phyloP scores from a whole-genome alignment of 768 basidiomycete genomes.

The Wakefieldia striispora region DNA sequence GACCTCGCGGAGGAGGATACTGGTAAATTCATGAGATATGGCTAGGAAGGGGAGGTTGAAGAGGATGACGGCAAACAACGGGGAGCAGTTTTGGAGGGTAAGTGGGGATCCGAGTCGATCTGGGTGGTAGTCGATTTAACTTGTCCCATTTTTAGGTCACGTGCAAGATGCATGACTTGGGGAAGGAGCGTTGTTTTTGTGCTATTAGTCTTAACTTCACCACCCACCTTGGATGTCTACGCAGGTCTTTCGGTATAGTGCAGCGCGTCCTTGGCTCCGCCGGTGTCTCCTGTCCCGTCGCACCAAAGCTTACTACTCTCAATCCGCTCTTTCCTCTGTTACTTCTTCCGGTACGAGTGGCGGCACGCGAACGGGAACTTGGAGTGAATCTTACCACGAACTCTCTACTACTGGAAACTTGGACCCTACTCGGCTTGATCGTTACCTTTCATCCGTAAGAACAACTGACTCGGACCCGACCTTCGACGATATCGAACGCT shows the following conservation, averaged over 20 bases:
- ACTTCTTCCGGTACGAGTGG: constrained; percentile 1
- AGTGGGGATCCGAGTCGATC: no score
- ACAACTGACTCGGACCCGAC: constrained; percentile 46
- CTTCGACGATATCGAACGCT: constrained; percentile 60
- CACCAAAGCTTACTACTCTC: constrained; percentile 25
- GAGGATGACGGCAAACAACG: constrained; percentile 49
- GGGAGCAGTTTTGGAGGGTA: constrained; percentile 6
- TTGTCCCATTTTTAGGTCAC: no score
- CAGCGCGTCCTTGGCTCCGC: constrained; percentile 17
- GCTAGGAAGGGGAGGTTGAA: constrained; percentile 64
- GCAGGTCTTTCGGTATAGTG: constrained; percentile 14
- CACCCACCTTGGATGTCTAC: constrained; percentile 17
- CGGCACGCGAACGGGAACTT: not conserved
- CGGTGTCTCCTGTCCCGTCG: constrained; percentile 14
- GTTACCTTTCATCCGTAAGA: constrained; percentile 54
- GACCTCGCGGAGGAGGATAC: constrained; percentile 66
- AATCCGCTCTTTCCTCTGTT: constrained; percentile 16
- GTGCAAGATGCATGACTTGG: no score
- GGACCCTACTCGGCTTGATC: constrained; percentile 48
- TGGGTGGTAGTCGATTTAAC: no score
- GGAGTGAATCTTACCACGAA: constrained; percentile 2
- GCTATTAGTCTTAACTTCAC: not conserved
- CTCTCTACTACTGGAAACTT: constrained; percentile 25
- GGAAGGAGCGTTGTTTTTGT: no score
- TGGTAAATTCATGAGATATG: constrained; percentile 61